Conservation (phyloP, 306 rosid species). For the Castanopsis chinensis region DNA sequence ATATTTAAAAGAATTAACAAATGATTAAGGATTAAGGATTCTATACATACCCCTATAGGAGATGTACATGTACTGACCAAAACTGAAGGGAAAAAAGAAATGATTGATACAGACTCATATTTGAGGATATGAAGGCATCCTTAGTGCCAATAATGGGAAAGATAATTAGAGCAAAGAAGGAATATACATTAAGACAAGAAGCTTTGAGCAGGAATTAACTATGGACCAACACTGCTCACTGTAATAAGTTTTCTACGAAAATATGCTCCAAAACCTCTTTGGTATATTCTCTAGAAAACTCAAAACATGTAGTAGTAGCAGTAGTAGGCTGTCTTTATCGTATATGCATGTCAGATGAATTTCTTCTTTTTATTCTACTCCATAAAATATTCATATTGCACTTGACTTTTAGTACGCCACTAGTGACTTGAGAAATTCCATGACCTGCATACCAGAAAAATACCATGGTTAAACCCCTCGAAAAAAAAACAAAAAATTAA, state of each 20-base stretch:
- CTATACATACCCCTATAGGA: background rate
- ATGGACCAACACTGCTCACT: slow-evolving; percentile 26
- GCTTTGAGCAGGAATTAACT: slow-evolving; percentile 39
- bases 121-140: background rate
- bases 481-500: too few species aligned
- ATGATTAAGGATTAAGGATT: slow-evolving; percentile 18
- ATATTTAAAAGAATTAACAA: slow-evolving; percentile 33
- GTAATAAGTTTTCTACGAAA: slow-evolving; percentile 17
- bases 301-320: slow-evolving; percentile 6
- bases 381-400: slow-evolving; percentile 45
- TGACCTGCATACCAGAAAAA: slow-evolving; percentile 53
- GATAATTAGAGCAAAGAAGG: slow-evolving; percentile 36
- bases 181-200: slow-evolving; percentile 49
- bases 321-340: slow-evolving; percentile 18
- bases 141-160: background rate
- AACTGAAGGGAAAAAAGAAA: slow-evolving; percentile 22
- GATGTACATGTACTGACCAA: slow-evolving; percentile 12
- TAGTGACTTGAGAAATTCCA: slow-evolving; percentile 87
- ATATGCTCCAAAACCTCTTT: slow-evolving; percentile 43
- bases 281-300: slow-evolving; percentile 28
- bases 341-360: slow-evolving; percentile 36
- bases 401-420: slow-evolving; percentile 65
- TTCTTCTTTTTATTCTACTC: slow-evolving; percentile 29
- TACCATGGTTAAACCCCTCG: background rate
- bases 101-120: slow-evolving; percentile 18